Evolutionary conservation across 2,329 filamentous ascomycete species (phyloP).

Genomic region (Sporothrix dimorphospora): DNA sequence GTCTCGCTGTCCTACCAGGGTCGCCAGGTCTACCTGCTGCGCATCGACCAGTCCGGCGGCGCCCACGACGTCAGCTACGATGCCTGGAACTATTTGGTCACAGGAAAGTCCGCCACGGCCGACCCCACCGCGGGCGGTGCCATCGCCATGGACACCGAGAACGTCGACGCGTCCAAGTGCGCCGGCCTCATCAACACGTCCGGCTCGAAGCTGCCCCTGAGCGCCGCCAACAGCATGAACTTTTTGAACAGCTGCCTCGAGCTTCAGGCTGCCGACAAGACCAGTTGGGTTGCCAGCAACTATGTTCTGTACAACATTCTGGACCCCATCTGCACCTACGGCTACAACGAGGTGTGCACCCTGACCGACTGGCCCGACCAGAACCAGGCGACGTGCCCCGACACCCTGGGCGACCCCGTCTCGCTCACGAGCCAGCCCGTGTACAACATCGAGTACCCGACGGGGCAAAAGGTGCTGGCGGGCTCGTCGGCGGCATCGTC

Average conservation of each 20-base stretch:
- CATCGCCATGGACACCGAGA: conserved; percentile 51
- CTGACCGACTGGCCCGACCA: conserved; percentile 48
- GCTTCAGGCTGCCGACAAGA: conserved; percentile 34
- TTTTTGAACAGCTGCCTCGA: conserved; percentile 52
- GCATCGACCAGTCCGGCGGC: conserved; percentile 58
- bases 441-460: conserved; percentile 53
- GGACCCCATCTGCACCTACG: conserved; percentile 52
- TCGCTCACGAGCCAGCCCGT: conserved; percentile 46
- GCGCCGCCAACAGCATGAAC: conserved; percentile 58
- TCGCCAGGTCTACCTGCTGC: conserved; percentile 59
- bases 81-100: conserved; percentile 60
- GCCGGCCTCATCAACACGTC: conserved; percentile 51
- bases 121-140: conserved; percentile 53
- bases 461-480: conserved; percentile 48
- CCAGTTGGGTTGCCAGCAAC: conserved; percentile 54
- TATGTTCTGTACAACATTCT: conserved; percentile 56
- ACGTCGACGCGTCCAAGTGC: conserved; percentile 52
- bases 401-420: conserved; percentile 46
- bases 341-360: conserved; percentile 51
- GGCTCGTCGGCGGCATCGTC: conserved; percentile 21
- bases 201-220: conserved; percentile 38
- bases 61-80: conserved; percentile 63
- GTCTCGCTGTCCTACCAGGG: conserved; percentile 53
- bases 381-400: conserved; percentile 51
- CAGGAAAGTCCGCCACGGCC: conserved; percentile 50